These are phyloP conservation scores for Elsinoe ampelina DNA, from an alignment of 2,329 filamentous ascomycete genomes.

Conservation along the genomic window DNA sequence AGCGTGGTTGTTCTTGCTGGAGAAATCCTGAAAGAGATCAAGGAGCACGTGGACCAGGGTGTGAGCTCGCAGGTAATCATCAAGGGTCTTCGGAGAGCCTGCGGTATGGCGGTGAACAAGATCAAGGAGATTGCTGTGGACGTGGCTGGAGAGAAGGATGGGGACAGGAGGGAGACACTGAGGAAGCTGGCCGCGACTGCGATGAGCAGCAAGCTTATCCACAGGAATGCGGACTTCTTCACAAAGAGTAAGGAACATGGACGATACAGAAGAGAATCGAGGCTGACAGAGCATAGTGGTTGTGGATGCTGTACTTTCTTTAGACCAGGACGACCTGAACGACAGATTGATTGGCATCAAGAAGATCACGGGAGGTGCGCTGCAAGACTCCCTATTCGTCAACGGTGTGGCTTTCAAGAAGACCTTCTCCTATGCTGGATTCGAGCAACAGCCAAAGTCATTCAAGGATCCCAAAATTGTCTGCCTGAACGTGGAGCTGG, in stretches of 20 bases:
- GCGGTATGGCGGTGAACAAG: conserved; percentile 91
- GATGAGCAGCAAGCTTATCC: conserved; percentile 99
- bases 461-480: conserved; percentile 94
- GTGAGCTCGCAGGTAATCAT: conserved; percentile 97
- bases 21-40: conserved; percentile 93
- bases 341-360: conserved; percentile 97
- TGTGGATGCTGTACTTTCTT: conserved; percentile 86
- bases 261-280: not conserved
- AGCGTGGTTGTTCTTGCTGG: conserved; percentile 96
- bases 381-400: conserved; percentile 93
- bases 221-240: conserved; percentile 93
- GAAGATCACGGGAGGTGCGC: conserved; percentile 91
- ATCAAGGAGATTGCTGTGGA: conserved; percentile 93
- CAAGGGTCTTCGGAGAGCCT: conserved; percentile 85
- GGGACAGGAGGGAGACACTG: conserved; percentile 77
- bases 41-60: conserved; percentile 91
- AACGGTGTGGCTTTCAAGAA: conserved; percentile 99
- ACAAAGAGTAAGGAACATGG: conserved; percentile 66
- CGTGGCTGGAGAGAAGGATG: conserved; percentile 54
- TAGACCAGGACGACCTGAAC: conserved; percentile 95
- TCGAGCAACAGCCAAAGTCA: conserved; percentile 96
- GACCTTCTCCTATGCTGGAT: conserved; percentile 97
- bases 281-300: conserved; percentile 57
- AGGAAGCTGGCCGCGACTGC: conserved; percentile 84
- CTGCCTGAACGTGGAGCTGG: conserved; percentile 93